A percentile compares a stretch with the other conserved stretches of the same genome.
Evolutionary conservation across 2,329 filamentous ascomycete genomes (phyloP).

Genomic region (Trichoderma sp.): DNA sequence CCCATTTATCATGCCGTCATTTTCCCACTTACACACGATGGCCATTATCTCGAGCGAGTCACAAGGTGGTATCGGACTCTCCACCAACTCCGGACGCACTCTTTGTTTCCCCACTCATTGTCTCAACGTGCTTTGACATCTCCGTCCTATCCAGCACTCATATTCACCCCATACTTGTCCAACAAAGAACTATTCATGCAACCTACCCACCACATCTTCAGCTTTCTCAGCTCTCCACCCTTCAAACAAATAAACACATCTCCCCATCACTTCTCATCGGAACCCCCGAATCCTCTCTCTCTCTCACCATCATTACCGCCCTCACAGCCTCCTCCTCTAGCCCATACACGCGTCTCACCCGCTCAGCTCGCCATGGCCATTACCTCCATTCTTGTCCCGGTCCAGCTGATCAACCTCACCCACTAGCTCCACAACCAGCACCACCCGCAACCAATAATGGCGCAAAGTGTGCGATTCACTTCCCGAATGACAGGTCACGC

Average conservation of each 20-base stretch:
- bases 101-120: not conserved
- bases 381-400: not conserved
- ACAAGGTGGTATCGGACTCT: slow-evolving; percentile 7
- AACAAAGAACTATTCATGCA: not conserved
- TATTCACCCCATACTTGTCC: not conserved
- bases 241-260: not conserved
- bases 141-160: not conserved
- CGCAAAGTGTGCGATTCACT: slow-evolving; percentile 3
- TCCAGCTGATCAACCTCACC: slow-evolving; percentile 10
- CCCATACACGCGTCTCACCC: not conserved
- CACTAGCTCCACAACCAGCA: not conserved
- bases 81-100: not conserved
- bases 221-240: not conserved
- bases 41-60: not conserved
- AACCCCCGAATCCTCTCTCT: not conserved
- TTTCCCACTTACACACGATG: not conserved
- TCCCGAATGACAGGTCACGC: slow-evolving; percentile 10
- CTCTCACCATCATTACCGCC: not conserved
- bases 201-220: not conserved
- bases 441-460: slow-evolving; percentile 4
- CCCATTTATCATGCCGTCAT: not conserved
- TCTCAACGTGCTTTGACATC: not conserved
- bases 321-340: not conserved
- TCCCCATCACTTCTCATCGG: not conserved
- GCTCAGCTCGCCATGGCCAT: not conserved